Evolutionary conservation across 129 eudicot genomes (phyloP).

Genomic region (Pseudognaphalium luteoalbum): DNA sequence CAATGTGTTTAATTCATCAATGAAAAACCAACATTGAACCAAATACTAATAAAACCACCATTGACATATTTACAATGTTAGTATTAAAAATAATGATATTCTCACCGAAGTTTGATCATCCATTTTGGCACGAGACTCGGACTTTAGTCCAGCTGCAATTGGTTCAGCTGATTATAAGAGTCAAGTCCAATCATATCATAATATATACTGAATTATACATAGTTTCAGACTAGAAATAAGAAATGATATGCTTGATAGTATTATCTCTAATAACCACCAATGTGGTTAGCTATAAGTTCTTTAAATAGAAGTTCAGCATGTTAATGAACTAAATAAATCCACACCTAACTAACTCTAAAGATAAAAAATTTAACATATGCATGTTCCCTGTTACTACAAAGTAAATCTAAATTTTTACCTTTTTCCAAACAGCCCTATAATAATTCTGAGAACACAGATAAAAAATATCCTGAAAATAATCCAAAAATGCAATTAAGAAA

Average conservation of each 20-base stretch:
- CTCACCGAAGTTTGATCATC: constrained; percentile 49
- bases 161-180: constrained; percentile 43
- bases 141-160: constrained; percentile 40
- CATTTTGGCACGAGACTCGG: constrained; percentile 38
- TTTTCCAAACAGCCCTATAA: not conserved
- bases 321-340: too few species aligned
- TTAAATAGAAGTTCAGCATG: too few species aligned
- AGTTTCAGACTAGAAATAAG: not conserved
- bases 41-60: not conserved
- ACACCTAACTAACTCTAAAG: too few species aligned
- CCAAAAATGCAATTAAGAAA: constrained; percentile 11
- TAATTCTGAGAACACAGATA: not conserved
- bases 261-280: not conserved
- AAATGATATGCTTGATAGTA: too few species aligned
- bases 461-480: not conserved
- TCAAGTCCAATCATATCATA: constrained; percentile 27
- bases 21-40: not conserved
- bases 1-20: not conserved
- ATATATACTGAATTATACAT: not conserved
- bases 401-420: not conserved
- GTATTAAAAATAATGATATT: not conserved
- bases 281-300: too few species aligned
- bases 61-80: not conserved
- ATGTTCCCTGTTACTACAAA: not conserved
- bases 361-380: not conserved